A percentile compares a stretch with the other conserved stretches of the same genome.
Evolutionary conservation across 345 rosid species (phyloP).

Genomic region (Acer saccharum): DNA sequence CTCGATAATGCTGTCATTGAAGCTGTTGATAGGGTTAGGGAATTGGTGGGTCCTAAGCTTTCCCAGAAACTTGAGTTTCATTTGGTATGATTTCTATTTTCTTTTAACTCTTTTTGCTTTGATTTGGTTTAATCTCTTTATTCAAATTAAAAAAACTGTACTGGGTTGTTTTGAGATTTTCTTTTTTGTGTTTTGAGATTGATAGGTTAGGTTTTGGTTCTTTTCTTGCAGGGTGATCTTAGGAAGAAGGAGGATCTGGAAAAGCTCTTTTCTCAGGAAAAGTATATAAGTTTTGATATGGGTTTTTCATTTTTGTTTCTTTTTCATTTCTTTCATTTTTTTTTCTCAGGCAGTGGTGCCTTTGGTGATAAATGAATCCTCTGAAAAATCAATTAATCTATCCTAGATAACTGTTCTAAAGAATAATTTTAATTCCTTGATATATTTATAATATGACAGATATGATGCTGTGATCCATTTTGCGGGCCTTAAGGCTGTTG

Average conservation of each 20-base stretch:
- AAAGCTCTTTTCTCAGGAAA: constrained; percentile 66
- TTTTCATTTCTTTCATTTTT: background rate
- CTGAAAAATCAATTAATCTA: background rate
- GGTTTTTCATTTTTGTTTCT: background rate
- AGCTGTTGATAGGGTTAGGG: constrained; percentile 79
- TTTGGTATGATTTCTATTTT: constrained; percentile 46
- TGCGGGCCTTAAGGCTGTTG: constrained; percentile 94
- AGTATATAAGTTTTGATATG: constrained; percentile 36
- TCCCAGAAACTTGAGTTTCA: constrained; percentile 73
- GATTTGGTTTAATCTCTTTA: background rate
- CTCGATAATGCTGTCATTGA: constrained; percentile 77
- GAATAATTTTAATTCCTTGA: background rate
- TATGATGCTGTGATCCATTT: constrained; percentile 95
- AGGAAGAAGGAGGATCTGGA: constrained; percentile 85
- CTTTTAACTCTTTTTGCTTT: background rate
- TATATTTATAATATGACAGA: constrained; percentile 35
- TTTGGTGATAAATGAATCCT: background rate
- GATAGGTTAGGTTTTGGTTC: background rate
- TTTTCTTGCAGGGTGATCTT: constrained; percentile 75
- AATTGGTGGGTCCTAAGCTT: constrained; percentile 77
- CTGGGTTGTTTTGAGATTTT: no score
- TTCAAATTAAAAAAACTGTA: no score
- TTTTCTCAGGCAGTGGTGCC: background rate
- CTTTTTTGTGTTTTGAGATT: background rate
- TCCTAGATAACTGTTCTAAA: background rate